Base-by-base conservation (phyloP, 1,139 yeast genomes). In the Hansenula sp. region DNA sequence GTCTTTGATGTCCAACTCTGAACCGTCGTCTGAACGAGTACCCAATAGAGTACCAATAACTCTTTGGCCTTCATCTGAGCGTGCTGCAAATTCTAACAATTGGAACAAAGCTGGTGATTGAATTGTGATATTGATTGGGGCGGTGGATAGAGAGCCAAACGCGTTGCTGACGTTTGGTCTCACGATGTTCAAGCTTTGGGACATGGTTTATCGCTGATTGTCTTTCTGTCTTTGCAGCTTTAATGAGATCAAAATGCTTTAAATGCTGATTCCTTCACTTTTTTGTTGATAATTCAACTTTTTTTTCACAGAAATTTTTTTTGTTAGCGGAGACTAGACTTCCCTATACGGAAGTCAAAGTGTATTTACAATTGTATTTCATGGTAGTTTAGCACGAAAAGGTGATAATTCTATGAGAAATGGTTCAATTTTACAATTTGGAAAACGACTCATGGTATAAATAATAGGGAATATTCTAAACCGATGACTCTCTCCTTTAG, bases 41-140 rank as follows among this genome's bases (percentile, higher is more conserved):
- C 96, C 96, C 42, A 89, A 71, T 46, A 89, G 74, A 10, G 96
- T 85, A 48, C 96, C 96, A 55, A 89, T 83, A 52, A 84, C 80
- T 65, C 95, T 75, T 51, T 73, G 67, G 43, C 65, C 60, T 18
- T 52, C 53, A 48, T 74, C 75, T 47, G 64, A 70, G 52, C 80
- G 72, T 46, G 77, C 68, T 19, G 81, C 70, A 45, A 79, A 74
- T 57, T 80, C 83, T 45, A 81, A 64, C 49, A 89, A 78, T 63
- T 84, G 88, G 66, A 89, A 79, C 44, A 86, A 71, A 6, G 94
- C 93, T 45, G 87, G 76, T 3, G 88, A 77, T 65, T 84, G 83
- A 48, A 83, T 73, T 46, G 67, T 69, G 50, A 82, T 79, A 41
- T 65, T 68, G 48, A 79, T 69, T 15, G 84, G 76, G 13, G 77